phyloP scores from a whole-genome alignment of 768 basidiomycete genomes.

The Hortiboletus flavorubellus region DNA sequence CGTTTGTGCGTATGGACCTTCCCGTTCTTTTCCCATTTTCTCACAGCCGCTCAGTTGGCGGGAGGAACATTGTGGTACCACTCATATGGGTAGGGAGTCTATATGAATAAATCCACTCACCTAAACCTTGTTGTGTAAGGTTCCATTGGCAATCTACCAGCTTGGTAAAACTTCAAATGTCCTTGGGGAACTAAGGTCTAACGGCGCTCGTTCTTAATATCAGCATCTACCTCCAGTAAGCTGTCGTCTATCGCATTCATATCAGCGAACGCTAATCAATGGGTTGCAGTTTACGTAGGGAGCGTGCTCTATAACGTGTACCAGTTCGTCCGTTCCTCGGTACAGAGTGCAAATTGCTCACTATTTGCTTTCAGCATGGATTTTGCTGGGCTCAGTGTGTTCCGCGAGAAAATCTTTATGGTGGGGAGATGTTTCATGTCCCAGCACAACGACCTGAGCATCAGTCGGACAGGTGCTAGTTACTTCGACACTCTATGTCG shows the following conservation, averaged over 20 bases:
- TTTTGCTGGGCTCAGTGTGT: too few species aligned
- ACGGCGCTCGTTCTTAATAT: not conserved
- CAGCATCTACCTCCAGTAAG: constrained; percentile 5
- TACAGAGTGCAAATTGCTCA: too few species aligned
- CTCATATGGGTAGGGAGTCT: constrained; percentile 5
- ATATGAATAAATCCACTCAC: not conserved
- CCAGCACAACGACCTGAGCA: not conserved
- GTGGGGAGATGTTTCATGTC: not conserved
- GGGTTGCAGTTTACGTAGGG: constrained; percentile 1
- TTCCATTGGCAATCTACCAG: constrained; percentile 1
- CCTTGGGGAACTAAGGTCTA: not conserved
- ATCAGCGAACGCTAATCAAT: not conserved
- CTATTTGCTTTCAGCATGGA: too few species aligned
- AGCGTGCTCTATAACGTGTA: not conserved
- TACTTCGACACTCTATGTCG: not conserved
- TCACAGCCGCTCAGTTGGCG: not conserved
- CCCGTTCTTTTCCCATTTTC: not conserved
- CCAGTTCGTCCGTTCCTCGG: too few species aligned
- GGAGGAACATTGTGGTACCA: not conserved
- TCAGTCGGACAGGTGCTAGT: not conserved
- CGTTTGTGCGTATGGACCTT: not conserved
- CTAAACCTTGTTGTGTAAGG: not conserved
- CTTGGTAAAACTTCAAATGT: constrained; percentile 2
- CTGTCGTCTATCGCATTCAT: not conserved
- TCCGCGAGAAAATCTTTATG: not conserved